phyloP scores from a whole-genome alignment of 306 rosid genomes.

The Cicer yamashitae region DNA sequence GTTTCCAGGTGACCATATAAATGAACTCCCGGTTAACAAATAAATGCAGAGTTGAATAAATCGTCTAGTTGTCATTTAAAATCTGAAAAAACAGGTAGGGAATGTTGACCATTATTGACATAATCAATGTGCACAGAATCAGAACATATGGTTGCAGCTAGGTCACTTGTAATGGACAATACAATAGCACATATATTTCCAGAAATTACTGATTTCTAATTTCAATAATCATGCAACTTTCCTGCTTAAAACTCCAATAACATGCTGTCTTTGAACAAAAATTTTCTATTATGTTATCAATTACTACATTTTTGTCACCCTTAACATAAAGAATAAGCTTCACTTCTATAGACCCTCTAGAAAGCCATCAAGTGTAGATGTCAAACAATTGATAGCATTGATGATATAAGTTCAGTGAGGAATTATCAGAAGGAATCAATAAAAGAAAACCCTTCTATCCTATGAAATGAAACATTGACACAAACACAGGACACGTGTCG shows the following conservation, averaged over 20 bases:
- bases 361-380: constrained; percentile 42
- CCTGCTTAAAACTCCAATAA: constrained; percentile 70
- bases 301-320: constrained; percentile 51
- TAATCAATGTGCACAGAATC: constrained; percentile 46
- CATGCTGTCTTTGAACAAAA: constrained; percentile 39
- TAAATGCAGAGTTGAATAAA: constrained; percentile 37
- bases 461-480: too few species aligned
- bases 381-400: constrained; percentile 26
- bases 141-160: constrained; percentile 58
- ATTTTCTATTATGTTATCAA: constrained; percentile 41
- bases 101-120: constrained; percentile 39
- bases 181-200: constrained; percentile 68
- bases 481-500: too few species aligned
- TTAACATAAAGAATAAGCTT: constrained; percentile 82
- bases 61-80: constrained; percentile 45
- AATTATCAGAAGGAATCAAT: not conserved
- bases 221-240: constrained; percentile 71
- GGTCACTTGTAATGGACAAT: constrained; percentile 63
- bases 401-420: not conserved
- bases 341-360: constrained; percentile 80
- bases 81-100: constrained; percentile 47
- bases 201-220: constrained; percentile 64
- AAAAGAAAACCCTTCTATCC: too few species aligned
- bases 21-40: constrained; percentile 50
- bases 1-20: constrained; percentile 47